Base-by-base conservation (phyloP, 1,284 basidiomycete genomes). In the Paramarasmius palmivorus region DNA sequence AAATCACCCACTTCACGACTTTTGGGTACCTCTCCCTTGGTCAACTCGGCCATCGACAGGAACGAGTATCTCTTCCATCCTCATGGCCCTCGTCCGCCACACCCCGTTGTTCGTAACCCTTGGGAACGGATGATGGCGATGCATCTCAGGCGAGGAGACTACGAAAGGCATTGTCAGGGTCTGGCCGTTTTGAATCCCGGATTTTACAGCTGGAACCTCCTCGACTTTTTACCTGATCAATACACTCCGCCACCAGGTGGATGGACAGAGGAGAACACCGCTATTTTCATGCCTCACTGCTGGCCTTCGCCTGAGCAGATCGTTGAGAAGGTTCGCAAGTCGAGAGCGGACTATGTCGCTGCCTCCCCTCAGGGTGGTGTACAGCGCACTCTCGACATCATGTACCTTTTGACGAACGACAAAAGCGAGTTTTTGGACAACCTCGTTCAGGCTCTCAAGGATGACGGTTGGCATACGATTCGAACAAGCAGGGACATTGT, bases 351-450 rank as follows among this genome's bases (percentile, higher is more conserved):
- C 2, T 73, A 70, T 52, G 22, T 69, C 17, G 46, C 42, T 1
- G 57, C 61, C 34, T 59, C 57, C 35, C 39, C 58, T 14, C 61
- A 37, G 4, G n/a, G 56, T 7, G 56, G 59, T 4, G 40, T 10
- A 48, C 63, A 64, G 20, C 69, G 64, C 40, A 65, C 66, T 12
- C 65, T 86, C 44, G 73, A 78, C 57, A 67, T 74, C 4, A 61
- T 86, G 26, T 86, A 77, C 64, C 67, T 86, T 45, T 68, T 86
- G 65, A 84, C 84, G 56, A 86, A 88, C 60, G 83, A 77, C 42
- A 60, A 75, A 54, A 65, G 63, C 6, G 67, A 70, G 48, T 87
- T 78, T 77, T 58, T 84, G 6, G 68, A 70, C 12, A 64, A 72
- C 48, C 64, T 86, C 49, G 78, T 75, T 61, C 56, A 50, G 1